Percentiles rank a stretch among this genome's conserved stretches.
Conservation (phyloP, 2,329 filamentous ascomycete species). For the Paraphaeosphaeria minitans region DNA sequence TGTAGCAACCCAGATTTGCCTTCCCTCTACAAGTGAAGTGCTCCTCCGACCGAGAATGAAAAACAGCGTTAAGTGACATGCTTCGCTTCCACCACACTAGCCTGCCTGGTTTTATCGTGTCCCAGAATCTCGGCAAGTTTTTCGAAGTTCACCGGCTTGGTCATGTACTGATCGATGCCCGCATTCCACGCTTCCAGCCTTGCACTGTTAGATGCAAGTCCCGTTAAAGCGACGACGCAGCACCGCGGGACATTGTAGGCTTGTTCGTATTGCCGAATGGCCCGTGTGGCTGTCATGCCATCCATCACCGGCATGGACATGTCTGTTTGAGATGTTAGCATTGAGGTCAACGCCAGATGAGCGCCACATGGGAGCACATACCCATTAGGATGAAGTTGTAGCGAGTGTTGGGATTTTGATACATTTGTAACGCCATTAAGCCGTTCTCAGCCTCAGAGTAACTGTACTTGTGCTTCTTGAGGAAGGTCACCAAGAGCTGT, state of each 20-base stretch:
- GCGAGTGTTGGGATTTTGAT: slow-evolving; percentile 19
- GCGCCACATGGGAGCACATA: slow-evolving; percentile 7
- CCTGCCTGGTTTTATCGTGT: neutral
- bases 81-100: neutral
- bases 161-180: slow-evolving; percentile 32
- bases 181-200: slow-evolving; percentile 30
- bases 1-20: neutral
- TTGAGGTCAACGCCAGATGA: neutral
- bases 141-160: slow-evolving; percentile 34
- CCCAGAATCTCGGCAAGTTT: slow-evolving; percentile 17
- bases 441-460: slow-evolving; percentile 42
- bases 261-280: slow-evolving; percentile 39
- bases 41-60: neutral
- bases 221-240: slow-evolving; percentile 33
- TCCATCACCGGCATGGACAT: slow-evolving; percentile 48
- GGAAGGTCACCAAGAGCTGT: slow-evolving; percentile 40
- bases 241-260: slow-evolving; percentile 16
- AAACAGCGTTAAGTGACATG: neutral
- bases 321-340: slow-evolving; percentile 22
- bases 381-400: slow-evolving; percentile 43
- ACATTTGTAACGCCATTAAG: slow-evolving; percentile 35
- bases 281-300: slow-evolving; percentile 41
- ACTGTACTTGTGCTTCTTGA: slow-evolving; percentile 30
- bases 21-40: neutral
- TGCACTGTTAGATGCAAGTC: slow-evolving; percentile 24